phyloP scores from a whole-genome alignment of 495 filamentous ascomycete genomes.

The Talaromyces ruber region DNA sequence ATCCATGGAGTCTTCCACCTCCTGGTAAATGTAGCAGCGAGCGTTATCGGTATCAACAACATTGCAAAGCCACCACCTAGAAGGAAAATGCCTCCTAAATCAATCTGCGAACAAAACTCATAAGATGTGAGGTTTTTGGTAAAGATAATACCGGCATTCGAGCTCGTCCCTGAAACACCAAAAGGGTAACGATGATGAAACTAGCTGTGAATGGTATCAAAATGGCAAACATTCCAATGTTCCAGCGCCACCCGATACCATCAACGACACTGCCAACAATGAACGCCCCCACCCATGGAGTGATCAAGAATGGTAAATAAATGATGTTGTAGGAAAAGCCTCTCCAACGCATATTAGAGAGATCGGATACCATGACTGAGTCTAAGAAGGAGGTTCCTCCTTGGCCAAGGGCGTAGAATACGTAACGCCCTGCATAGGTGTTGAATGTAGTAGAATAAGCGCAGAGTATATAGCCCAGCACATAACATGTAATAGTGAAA shows the following conservation, averaged over 20 bases:
- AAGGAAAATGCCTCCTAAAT: slow-evolving; percentile 33
- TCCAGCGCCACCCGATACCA: slow-evolving; percentile 43
- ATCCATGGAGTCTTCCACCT: slow-evolving; percentile 37
- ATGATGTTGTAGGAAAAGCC: slow-evolving; percentile 35
- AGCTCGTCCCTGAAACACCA: slow-evolving; percentile 32
- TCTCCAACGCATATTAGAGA: slow-evolving; percentile 37
- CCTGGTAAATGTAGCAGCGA: slow-evolving; percentile 26
- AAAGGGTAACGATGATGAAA: slow-evolving; percentile 36
- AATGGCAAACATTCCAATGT: slow-evolving; percentile 42
- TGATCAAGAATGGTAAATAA: slow-evolving; percentile 38
- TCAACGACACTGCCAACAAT: slow-evolving; percentile 35
- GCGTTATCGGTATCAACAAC: slow-evolving; percentile 30
- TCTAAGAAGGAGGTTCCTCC: slow-evolving; percentile 39
- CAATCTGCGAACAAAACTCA: slow-evolving; percentile 38
- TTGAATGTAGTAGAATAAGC: slow-evolving; percentile 34
- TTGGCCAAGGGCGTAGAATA: slow-evolving; percentile 38
- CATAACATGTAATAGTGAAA: slow-evolving; percentile 32
- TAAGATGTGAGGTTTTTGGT: slow-evolving; percentile 22
- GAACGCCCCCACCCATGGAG: slow-evolving; percentile 34
- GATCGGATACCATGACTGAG: slow-evolving; percentile 37
- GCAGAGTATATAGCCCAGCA: slow-evolving; percentile 37
- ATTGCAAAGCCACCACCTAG: slow-evolving; percentile 27
- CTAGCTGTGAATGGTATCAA: slow-evolving; percentile 38
- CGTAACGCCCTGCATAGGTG: slow-evolving; percentile 33
- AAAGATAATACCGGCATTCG: slow-evolving; percentile 23